Percentiles rank a stretch among this genome's conserved stretches.
Conservation (phyloP, 345 rosid species). For the Acer negundo region DNA sequence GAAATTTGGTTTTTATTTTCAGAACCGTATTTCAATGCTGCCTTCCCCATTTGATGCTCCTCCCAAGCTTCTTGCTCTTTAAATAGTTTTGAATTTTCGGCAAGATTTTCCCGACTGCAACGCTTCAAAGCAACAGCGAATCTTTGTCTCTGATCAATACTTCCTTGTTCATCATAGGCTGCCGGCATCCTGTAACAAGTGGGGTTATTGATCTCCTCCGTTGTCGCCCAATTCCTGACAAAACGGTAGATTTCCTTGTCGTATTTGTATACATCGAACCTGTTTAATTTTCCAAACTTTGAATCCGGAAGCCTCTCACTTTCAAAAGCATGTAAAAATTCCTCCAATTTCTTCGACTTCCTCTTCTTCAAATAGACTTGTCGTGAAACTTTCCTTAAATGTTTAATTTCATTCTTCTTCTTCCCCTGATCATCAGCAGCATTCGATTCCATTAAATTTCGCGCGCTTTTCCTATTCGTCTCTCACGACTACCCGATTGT, state of each 20-base stretch:
- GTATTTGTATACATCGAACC: not conserved
- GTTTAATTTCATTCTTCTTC: not conserved
- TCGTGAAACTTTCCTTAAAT: not conserved
- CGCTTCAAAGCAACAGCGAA: slow-evolving; percentile 88
- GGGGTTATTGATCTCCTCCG: too few relatives aligned
- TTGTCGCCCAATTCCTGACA: not conserved
- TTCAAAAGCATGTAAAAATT: not conserved
- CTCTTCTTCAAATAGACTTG: not conserved
- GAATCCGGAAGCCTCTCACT: not conserved
- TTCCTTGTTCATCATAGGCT: slow-evolving; percentile 59
- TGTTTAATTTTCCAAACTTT: too few relatives aligned
- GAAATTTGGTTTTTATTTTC: slow-evolving; percentile 63
- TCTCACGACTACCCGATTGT: too few relatives aligned
- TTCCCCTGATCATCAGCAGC: not conserved
- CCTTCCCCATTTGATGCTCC: slow-evolving; percentile 96
- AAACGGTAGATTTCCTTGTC: not conserved
- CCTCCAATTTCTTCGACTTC: not conserved
- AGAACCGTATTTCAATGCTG: slow-evolving; percentile 72
- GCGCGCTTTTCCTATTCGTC: too few relatives aligned
- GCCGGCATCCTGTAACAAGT: slow-evolving; percentile 75
- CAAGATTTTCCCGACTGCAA: slow-evolving; percentile 64
- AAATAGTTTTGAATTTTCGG: slow-evolving; percentile 90
- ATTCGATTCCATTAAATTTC: too few relatives aligned
- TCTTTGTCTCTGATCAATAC: slow-evolving; percentile 86
- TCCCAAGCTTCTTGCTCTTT: slow-evolving; percentile 99